These are phyloP conservation scores for Tylopilus subfusipes DNA, from an alignment of 768 basidiomycete genomes.

Conservation along the genomic window DNA sequence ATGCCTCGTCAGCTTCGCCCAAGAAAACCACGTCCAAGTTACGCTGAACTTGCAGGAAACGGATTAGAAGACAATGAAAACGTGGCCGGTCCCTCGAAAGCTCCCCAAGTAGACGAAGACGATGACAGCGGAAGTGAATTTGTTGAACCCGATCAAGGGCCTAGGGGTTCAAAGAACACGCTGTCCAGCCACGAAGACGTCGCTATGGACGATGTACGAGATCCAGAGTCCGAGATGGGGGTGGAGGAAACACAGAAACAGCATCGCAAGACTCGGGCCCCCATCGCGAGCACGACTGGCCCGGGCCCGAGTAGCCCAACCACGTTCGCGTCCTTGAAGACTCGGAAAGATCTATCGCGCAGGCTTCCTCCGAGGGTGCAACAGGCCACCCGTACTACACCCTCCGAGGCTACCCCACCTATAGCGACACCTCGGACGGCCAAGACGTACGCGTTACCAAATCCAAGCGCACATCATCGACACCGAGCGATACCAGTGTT, in stretches of 20 bases:
- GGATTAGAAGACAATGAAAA: conserved; percentile 30
- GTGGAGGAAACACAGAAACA: conserved; percentile 15
- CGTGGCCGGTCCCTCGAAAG: conserved; percentile 42
- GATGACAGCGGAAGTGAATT: conserved; percentile 55
- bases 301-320: background rate
- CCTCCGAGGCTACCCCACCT: conserved; percentile 6
- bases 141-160: conserved; percentile 42
- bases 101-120: conserved; percentile 15
- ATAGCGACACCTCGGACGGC: conserved; percentile 12
- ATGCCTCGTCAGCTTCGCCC: conserved; percentile 60
- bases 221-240: conserved; percentile 3
- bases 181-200: conserved; percentile 34
- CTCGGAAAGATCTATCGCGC: conserved; percentile 13
- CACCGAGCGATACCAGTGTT: conserved; percentile 67
- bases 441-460: conserved; percentile 56
- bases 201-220: conserved; percentile 18
- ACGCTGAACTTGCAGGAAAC: conserved; percentile 38
- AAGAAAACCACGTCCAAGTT: conserved; percentile 50
- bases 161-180: conserved; percentile 26
- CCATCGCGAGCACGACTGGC: background rate
- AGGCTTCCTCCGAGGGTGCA: conserved; percentile 20
- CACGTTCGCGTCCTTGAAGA: conserved; percentile 5
- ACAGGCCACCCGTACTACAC: background rate
- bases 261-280: conserved; percentile 2
- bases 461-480: conserved; percentile 67